Base-by-base conservation (phyloP, 768 basidiomycete genomes). In the Imleria badia region DNA sequence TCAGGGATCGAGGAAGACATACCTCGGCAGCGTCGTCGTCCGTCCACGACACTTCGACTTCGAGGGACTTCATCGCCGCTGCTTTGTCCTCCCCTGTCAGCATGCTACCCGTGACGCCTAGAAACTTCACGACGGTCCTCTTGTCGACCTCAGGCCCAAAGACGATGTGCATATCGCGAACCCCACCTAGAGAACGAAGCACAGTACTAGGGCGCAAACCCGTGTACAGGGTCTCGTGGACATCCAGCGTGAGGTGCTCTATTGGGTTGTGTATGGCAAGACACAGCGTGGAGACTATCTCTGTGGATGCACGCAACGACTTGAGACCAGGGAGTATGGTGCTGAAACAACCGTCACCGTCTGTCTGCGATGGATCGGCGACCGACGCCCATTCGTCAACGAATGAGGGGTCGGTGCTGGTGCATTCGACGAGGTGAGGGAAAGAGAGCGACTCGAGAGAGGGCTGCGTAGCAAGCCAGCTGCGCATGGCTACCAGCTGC, bases 91-190 rank as follows among this genome's bases (percentile, higher is more conserved):
- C 52, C 6, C 59, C 62, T 1, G 63, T 52, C 13, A 70, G 26
- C 45, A 62, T 61, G 33, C 51, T 56, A 15, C 69, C 69, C 17
- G 66, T 63, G 0, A 61, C 53, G 0, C 59, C 66, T 22, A 70
- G 65, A 35, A 70, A 70, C 31, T 70, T 70, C 38, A 72, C 69
- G 11, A 66, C 68, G 0, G 70, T 70, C 45, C 69, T 51, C 60
- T 66, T 70, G 45, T 70, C 69, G n/a, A 70, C 69, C 22, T 66
- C 70, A n/a, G 69, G 56, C 3, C 54, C 60, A 39, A 70, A 70
- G 38, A 70, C 35, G 34, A 70, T 47, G 29, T 64, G 64, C 70
- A 70, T 60, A 22, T 70, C 58, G 14, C 58, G 61, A 20, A 71
- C 67, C 3, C 71, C 71, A 6, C 54, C 56, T 1, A 70, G 46